Evolutionary conservation across 2,329 filamentous ascomycete species (phyloP), one percentile per base, ranked within the genome.

Genomic region (Fusarium sp.): DNA sequence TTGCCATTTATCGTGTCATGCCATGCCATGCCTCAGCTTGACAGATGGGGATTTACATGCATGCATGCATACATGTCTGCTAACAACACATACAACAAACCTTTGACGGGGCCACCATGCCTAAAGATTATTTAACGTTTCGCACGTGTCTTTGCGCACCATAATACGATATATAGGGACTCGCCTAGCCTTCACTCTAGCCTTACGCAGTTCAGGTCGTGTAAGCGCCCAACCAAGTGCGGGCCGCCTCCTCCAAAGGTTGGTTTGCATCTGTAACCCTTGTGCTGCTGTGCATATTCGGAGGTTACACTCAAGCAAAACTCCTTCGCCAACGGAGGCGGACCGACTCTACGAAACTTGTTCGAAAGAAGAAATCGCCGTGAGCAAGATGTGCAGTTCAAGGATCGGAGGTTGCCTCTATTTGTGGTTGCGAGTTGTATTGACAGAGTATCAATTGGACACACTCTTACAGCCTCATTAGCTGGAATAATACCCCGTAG

Each of bases 101-200:
- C 38, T 53, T 36, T 33, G 7, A 54, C 36, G 9, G 39, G 15
- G 44, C n/a, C 38, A 33, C 47, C n/a, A 64, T 67, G 61, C 44
- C 55, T 60, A 30, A 59, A 56, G 51, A 44, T 66, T 73, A 66
- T 60, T 56, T 54, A 65, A 69, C 66, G 69, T 71, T 75, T 50
- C 61, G 70, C 74, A 76, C 67, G 74, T 76, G 74, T 72, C 58
- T 58, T 47, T 63, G 53, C 62, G 42, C 36, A 56, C 50, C 56
- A 57, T 45, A 35, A 57, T 33, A 57, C 41, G 39, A 57, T 48
- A 57, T 48, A 57, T 36, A 33, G 20, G 44, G 30, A 48, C 54
- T 57, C 54, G 54, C 41, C 54, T 57, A 57, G n/a, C 31, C 15
- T n/a, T 48, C n/a, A 55, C 50, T 45, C n/a, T 58, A 45, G 45